A percentile compares a stretch with the other conserved stretches of the same genome.
phyloP scores from a whole-genome alignment of 2,329 filamentous ascomycete genomes.

The Ceratocystiopsis brevicomis region DNA sequence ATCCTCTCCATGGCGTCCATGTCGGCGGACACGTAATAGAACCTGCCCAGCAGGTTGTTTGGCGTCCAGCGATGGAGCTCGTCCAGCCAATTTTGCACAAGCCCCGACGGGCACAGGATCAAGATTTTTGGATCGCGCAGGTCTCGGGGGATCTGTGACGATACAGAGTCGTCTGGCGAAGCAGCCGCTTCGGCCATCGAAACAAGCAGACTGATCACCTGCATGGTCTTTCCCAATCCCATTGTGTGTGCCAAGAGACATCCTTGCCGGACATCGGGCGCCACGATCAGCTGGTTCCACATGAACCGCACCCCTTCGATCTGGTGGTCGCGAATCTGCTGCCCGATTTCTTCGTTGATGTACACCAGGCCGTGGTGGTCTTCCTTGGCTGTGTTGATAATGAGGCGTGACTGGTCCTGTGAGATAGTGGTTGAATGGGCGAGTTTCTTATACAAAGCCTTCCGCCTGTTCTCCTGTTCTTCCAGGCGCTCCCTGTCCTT shows the following conservation, averaged over 20 bases:
- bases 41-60: constrained; percentile 29
- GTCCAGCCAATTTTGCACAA: constrained; percentile 69
- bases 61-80: constrained; percentile 58
- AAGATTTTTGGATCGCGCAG: constrained; percentile 46
- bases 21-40: constrained; percentile 34
- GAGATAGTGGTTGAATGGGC: constrained; percentile 23
- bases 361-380: constrained; percentile 42
- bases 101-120: constrained; percentile 53
- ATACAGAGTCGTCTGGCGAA: constrained; percentile 37
- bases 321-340: constrained; percentile 59
- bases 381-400: constrained; percentile 48
- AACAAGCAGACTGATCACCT: constrained; percentile 67
- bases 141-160: constrained; percentile 46
- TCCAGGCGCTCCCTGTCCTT: constrained; percentile 32
- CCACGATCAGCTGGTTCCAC: constrained; percentile 63
- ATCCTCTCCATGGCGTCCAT: constrained; percentile 20
- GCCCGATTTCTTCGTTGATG: constrained; percentile 43
- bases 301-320: constrained; percentile 67
- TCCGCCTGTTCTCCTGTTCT: constrained; percentile 33
- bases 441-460: constrained; percentile 26
- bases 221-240: constrained; percentile 87
- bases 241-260: constrained; percentile 78
- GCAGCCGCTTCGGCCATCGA: constrained; percentile 48
- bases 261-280: constrained; percentile 41
- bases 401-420: constrained; percentile 30